Base-by-base conservation (phyloP, 2,329 filamentous ascomycete genomes). In the Aspergillus caelatus region DNA sequence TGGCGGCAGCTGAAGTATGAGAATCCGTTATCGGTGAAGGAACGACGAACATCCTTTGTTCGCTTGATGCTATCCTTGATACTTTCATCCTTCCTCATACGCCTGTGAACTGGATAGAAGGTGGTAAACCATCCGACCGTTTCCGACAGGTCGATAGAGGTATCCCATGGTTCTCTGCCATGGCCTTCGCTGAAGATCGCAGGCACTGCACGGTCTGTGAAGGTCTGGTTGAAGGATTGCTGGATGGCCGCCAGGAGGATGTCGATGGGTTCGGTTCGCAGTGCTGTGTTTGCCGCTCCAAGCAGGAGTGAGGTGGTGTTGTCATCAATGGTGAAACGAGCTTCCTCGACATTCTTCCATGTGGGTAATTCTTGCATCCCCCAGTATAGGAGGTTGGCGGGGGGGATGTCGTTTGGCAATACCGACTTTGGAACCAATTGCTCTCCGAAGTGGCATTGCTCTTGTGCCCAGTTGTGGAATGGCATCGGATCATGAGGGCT, bases 51-150 rank as follows among this genome's bases (percentile, higher is more conserved):
- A 48, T 65, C 61, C 32, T 65, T 65, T 4, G 61, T 61, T 16
- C 19, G 46, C 14, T 45, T 36, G 32, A 65, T 11, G 10, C 52
- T 5, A 9, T 58, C 43, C 19, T 36, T 23, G 26, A 61, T 28
- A 34, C 55, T 39, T 19, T 60, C 41, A 4, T 39, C 26, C 41
- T 34, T 54, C 21, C 34, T 34, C 43, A 62, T 11, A 30, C 57
- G 14, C 6, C 53, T 14, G 11, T 46, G 23, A 14, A 54, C 11
- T 4, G 62, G 62, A 32, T 7, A 55, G 2, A 64, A 55, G 3
- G 65, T 71, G 2, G 70, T 72, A 39, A 72, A 72, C 70, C 70
- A 73, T 4, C 71, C 71, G 1, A 72, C 67, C 11, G 69, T 70
- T 12, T 54, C 43, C 4, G 69, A 68, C 14, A 72, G 48, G 46